phyloP scores from a whole-genome alignment of 768 basidiomycete genomes.

The Tulasnella sp. region DNA sequence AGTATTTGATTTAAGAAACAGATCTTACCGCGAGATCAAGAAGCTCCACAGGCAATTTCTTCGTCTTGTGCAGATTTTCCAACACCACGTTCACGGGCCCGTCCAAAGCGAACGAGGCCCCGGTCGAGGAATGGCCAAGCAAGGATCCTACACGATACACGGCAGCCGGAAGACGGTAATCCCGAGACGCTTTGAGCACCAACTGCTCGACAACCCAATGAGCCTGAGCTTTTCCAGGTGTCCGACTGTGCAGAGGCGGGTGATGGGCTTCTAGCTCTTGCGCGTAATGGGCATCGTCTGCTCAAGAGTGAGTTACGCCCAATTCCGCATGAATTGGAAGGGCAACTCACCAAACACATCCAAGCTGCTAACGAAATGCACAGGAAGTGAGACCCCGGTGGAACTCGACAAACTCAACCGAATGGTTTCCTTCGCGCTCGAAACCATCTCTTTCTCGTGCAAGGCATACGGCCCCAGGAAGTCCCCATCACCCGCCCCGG shows the following conservation, averaged over 20 bases:
- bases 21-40: neutral
- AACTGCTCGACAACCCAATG: slow-evolving; percentile 8
- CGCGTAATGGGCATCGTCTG: neutral
- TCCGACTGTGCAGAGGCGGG: neutral
- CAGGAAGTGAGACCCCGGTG: neutral
- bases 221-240: slow-evolving; percentile 3
- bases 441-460: neutral
- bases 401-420: neutral
- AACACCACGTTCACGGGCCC: neutral
- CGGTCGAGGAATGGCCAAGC: slow-evolving; percentile 5
- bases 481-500: neutral
- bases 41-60: neutral
- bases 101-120: neutral
- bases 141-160: slow-evolving; percentile 6
- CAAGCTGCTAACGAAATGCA: slow-evolving; percentile 6
- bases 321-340: neutral
- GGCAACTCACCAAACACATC: slow-evolving; percentile 6
- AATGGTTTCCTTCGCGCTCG: slow-evolving; percentile 6
- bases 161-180: slow-evolving; percentile 4
- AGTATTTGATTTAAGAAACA: too few species aligned
- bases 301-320: neutral
- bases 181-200: neutral
- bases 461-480: neutral
- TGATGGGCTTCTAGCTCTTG: neutral
- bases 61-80: neutral